These are phyloP conservation scores for Sporobolomyces roseus DNA, from an alignment of 768 basidiomycete genomes.

Conservation along the genomic window DNA sequence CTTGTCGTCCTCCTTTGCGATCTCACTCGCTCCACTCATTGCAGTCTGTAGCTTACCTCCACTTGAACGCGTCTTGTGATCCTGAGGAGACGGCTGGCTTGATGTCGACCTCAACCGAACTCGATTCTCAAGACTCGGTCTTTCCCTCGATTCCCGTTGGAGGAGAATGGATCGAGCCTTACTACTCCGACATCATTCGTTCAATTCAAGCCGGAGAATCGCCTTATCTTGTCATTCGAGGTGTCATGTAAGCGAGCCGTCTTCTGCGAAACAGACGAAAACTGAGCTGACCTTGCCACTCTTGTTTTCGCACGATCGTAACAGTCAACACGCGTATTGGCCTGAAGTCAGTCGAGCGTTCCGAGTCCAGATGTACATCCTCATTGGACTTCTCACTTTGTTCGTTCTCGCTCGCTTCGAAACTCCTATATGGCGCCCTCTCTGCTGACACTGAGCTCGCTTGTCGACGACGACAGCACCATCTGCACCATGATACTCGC, in stretches of 20 bases:
- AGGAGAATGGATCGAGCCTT: slow-evolving; percentile 1
- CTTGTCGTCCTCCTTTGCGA: too few relatives aligned
- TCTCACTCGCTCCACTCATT: too few relatives aligned
- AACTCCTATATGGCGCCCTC: neutral
- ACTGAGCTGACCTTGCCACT: too few relatives aligned
- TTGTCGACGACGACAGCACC: neutral
- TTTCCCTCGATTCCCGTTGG: neutral
- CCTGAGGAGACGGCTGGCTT: too few relatives aligned
- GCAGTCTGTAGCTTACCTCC: too few relatives aligned
- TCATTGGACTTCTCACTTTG: slow-evolving; percentile 1
- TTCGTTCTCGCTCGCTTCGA: neutral
- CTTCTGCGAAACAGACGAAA: too few relatives aligned
- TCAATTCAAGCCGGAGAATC: neutral
- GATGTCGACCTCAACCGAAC: too few relatives aligned
- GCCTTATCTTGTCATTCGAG: neutral
- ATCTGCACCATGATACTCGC: neutral
- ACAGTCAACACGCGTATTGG: neutral
- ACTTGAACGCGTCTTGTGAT: too few relatives aligned
- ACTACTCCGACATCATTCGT: neutral
- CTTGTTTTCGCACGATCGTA: neutral
- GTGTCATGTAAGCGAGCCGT: too few relatives aligned
- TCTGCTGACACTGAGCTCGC: too few relatives aligned
- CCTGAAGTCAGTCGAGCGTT: too few relatives aligned
- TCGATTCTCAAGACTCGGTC: neutral
- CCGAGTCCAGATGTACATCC: neutral